phyloP scores from a whole-genome alignment of 192 early-diverging fungal species.

The Gonapodya prolifera region DNA sequence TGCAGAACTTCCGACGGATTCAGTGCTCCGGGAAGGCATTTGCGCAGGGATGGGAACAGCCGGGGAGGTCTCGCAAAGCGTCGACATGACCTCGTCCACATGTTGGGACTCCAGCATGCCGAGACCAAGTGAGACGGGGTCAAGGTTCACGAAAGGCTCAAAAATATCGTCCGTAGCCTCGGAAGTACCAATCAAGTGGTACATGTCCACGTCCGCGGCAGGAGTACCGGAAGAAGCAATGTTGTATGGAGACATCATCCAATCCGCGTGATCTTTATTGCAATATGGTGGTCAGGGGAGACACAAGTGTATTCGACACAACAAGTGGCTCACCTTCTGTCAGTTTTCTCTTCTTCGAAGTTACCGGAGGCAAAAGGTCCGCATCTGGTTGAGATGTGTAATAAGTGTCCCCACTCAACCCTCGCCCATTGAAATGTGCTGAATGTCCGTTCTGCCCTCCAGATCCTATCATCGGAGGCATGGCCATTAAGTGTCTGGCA shows the following conservation, averaged over 20 bases:
- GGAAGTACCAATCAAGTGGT: neutral
- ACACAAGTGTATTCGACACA: too few relatives aligned
- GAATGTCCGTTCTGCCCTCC: neutral
- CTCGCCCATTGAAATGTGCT: neutral
- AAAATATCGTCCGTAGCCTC: neutral
- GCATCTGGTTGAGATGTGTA: too few relatives aligned
- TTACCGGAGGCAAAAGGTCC: too few relatives aligned
- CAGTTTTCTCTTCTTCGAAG: neutral
- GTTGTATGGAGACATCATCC: neutral
- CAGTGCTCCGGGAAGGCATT: too few relatives aligned
- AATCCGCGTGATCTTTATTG: neutral
- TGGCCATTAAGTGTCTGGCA: neutral
- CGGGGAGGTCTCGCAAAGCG: too few relatives aligned
- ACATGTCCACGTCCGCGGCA: neutral
- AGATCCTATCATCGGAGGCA: neutral
- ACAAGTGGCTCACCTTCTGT: neutral
- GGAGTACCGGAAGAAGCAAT: neutral
- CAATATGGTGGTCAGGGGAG: too few relatives aligned
- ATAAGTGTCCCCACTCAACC: too few relatives aligned
- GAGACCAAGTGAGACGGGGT: neutral
- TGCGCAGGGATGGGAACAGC: too few relatives aligned
- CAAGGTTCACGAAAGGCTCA: neutral
- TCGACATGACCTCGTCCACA: too few relatives aligned
- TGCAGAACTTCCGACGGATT: too few relatives aligned
- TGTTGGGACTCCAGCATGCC: neutral